Conservation (phyloP, 352 stramenopile species). For the Aphanomyces invadans region DNA sequence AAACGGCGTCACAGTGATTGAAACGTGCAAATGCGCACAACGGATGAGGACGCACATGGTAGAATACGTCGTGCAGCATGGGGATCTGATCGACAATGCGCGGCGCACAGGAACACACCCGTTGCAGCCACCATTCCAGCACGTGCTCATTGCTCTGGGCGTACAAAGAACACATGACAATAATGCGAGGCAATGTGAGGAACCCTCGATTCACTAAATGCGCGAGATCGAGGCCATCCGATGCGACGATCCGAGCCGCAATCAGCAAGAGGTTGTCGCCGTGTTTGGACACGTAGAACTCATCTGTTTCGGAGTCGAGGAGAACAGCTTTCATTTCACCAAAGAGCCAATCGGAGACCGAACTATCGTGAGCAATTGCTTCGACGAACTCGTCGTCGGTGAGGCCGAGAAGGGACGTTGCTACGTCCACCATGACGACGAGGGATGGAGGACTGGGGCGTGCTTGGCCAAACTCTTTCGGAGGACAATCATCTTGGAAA, state of each 20-base stretch:
- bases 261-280: constrained; percentile 7
- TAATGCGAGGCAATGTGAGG: constrained; percentile 8
- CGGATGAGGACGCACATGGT: not conserved
- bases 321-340: constrained; percentile 12
- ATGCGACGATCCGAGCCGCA: not conserved
- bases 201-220: constrained; percentile 9
- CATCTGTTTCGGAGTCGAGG: not conserved
- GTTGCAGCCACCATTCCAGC: constrained; percentile 13
- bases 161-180: constrained; percentile 21
- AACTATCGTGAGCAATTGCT: not conserved
- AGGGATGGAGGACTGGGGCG: too few species aligned
- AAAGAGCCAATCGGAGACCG: constrained; percentile 14
- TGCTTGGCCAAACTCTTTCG: too few species aligned
- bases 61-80: constrained; percentile 15
- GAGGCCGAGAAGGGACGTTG: not conserved
- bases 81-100: constrained; percentile 1
- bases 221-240: not conserved
- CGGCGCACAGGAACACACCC: constrained; percentile 4
- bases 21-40: too few species aligned
- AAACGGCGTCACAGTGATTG: too few species aligned
- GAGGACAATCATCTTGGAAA: not conserved
- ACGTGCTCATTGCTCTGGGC: constrained; percentile 13
- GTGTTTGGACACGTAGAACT: not conserved
- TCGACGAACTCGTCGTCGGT: not conserved
- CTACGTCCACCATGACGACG: not conserved